These are phyloP conservation scores for Penicillium cataractarum DNA, from an alignment of 495 filamentous ascomycete genomes.

Conservation along the genomic window DNA sequence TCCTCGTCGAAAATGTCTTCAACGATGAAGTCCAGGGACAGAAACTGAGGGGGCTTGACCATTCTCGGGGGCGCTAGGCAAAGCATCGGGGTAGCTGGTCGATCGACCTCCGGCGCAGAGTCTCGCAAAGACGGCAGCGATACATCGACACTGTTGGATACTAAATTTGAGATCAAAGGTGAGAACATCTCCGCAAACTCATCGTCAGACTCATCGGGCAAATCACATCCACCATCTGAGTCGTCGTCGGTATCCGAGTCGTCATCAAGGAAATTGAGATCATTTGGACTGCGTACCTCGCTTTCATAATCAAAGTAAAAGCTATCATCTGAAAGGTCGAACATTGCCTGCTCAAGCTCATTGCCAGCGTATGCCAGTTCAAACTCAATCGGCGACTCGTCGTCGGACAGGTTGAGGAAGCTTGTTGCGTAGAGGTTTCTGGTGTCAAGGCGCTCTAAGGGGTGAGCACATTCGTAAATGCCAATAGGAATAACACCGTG, in stretches of 20 bases:
- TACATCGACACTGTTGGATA: neutral
- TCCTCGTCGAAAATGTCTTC: neutral
- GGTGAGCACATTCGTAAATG: neutral
- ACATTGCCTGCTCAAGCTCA: neutral
- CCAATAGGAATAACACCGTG: neutral
- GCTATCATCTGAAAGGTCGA: neutral
- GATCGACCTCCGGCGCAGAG: neutral
- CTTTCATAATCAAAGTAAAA: neutral
- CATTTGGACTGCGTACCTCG: neutral
- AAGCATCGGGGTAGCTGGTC: neutral
- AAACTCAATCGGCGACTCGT: neutral
- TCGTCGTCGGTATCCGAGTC: neutral
- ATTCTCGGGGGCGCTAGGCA: neutral
- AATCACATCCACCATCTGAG: neutral
- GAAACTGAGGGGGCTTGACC: neutral
- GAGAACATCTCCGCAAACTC: neutral
- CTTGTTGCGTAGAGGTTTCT: neutral
- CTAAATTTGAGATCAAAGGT: neutral
- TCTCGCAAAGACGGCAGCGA: neutral
- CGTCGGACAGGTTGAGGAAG: neutral
- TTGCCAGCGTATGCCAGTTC: neutral
- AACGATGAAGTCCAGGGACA: neutral
- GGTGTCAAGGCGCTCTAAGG: neutral
- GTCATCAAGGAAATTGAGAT: neutral
- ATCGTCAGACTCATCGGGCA: neutral